Conservation (phyloP, 2,329 filamentous ascomycete species). For the Hypocreales sp. region DNA sequence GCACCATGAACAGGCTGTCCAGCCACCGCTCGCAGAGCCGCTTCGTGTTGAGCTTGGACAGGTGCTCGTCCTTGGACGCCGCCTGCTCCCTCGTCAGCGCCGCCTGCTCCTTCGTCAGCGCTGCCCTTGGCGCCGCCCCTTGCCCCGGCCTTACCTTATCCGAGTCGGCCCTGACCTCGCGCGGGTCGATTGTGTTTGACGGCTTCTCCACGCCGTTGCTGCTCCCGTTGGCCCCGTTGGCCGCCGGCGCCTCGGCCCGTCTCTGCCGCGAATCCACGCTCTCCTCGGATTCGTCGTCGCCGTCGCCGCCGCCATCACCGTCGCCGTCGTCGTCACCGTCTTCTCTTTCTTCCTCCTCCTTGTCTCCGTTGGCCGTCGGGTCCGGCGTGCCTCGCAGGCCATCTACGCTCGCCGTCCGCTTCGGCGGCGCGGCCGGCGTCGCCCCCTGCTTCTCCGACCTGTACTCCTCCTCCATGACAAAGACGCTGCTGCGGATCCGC, state of each 20-base stretch:
- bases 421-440: slow-evolving; percentile 28
- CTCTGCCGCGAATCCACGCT: background rate
- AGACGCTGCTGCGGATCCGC: slow-evolving; percentile 89
- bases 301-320: slow-evolving; percentile 12
- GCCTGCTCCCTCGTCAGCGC: slow-evolving; percentile 25
- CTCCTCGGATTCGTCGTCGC: slow-evolving; percentile 11
- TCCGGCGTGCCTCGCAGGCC: slow-evolving; percentile 58
- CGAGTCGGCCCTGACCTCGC: slow-evolving; percentile 58
- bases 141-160: slow-evolving; percentile 43
- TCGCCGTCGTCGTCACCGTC: slow-evolving; percentile 16
- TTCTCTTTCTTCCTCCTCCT: slow-evolving; percentile 17
- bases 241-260: slow-evolving; percentile 15
- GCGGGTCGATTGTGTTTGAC: slow-evolving; percentile 60
- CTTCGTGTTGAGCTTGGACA: slow-evolving; percentile 92
- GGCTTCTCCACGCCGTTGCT: slow-evolving; percentile 53
- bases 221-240: slow-evolving; percentile 22
- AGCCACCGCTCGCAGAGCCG: slow-evolving; percentile 94
- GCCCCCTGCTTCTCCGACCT: slow-evolving; percentile 66
- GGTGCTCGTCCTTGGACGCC: slow-evolving; percentile 51
- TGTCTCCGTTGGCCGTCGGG: slow-evolving; percentile 32
- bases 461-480: slow-evolving; percentile 99
- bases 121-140: background rate
- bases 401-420: slow-evolving; percentile 66
- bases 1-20: slow-evolving; percentile 97
- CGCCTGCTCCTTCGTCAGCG: background rate